A percentile compares a stretch with the other conserved stretches of the same genome.
These are phyloP conservation scores for Hygrophila difformis DNA, from an alignment of 257 asterid species.

Conservation along the genomic window DNA sequence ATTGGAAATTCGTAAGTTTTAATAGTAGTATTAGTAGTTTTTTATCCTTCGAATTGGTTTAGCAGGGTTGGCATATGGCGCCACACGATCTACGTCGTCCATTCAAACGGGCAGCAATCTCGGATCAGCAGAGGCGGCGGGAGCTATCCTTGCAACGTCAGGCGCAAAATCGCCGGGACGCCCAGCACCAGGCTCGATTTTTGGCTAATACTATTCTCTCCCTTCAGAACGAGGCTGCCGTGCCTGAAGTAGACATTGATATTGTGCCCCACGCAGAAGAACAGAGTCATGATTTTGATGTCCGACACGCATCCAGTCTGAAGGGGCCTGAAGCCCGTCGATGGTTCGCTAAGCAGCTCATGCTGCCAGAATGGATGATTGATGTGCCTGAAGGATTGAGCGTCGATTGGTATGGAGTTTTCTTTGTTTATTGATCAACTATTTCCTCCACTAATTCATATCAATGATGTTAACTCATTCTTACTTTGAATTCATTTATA, in stretches of 20 bases:
- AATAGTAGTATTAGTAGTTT: too few relatives aligned
- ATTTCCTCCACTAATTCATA: background rate
- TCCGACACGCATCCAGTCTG: slow-evolving; percentile 54
- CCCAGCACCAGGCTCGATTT: slow-evolving; percentile 78
- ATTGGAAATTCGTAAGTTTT: too few relatives aligned
- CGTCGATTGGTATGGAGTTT: slow-evolving; percentile 52
- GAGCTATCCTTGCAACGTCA: slow-evolving; percentile 77
- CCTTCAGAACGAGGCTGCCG: slow-evolving; percentile 33
- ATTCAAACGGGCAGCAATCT: slow-evolving; percentile 70
- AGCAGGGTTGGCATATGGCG: slow-evolving; percentile 34
- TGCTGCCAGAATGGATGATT: slow-evolving; percentile 98
- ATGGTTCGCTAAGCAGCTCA: slow-evolving; percentile 93
- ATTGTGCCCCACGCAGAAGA: slow-evolving; percentile 19
- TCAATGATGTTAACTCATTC: slow-evolving; percentile 1
- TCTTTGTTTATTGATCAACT: background rate
- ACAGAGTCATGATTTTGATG: slow-evolving; percentile 31
- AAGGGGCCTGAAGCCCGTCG: slow-evolving; percentile 76
- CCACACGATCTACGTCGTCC: slow-evolving; percentile 82
- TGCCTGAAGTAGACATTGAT: slow-evolving; percentile 20
- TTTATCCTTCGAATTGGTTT: too few relatives aligned
- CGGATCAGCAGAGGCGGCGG: slow-evolving; percentile 91
- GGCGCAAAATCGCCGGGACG: slow-evolving; percentile 70
- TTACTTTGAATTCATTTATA: background rate
- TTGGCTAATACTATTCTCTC: slow-evolving; percentile 66
- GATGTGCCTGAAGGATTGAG: slow-evolving; percentile 67